Evolutionary conservation across 2,329 filamentous ascomycete genomes (phyloP), one percentile per base, ranked within the genome.

Genomic region (Boeremia exigua): DNA sequence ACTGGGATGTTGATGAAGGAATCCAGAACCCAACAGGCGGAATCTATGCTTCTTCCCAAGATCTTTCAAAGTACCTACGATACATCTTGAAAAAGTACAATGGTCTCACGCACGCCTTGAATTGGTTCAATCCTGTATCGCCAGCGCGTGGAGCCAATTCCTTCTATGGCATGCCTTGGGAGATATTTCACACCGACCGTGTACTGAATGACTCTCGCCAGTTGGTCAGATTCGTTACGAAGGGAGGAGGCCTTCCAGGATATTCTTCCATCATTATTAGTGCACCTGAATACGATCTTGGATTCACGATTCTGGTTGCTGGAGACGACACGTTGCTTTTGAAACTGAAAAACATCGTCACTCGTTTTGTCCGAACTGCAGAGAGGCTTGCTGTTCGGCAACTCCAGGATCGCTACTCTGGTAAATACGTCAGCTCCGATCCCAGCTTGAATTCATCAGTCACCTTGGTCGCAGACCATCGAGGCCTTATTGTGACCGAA

Each of bases 101-200:
- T 45, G 66, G 68, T 9, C 67, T 81, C 17, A 76, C 74, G 0
- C 74, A 68, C 3, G 73, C 76, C 0, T 38, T 78, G 7, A 81
- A 81, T 51, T 81, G 79, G 79, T 57, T 80, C 10, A 57, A 77
- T 36, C 78, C 78, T 0, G 72, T 67, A 1, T 78, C 76, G 3
- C 76, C 71, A 34, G 58, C 69, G 0, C 67, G 66, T 2, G 76
- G 76, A 0, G 46, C 75, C 12, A 58, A 75, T 25, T 74, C 67
- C 0, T 80, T 77, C 53, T 81, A 80, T 51, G 80, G 79, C 3
- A 77, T 78, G 68, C 79, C 79, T 0, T 82, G 78, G 76, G 79
- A 82, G 60, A 81, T 79, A 0, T 77, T 77, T 37, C 75, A 78
- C 0, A 78, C 75, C 2, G 72, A 77, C 34, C 67, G 68, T 5